A percentile compares a stretch with the other conserved stretches of the same genome.
These are phyloP conservation scores for Coelastrella sp. DNA, from an alignment of 139 green algal species.

Conservation along the genomic window DNA sequence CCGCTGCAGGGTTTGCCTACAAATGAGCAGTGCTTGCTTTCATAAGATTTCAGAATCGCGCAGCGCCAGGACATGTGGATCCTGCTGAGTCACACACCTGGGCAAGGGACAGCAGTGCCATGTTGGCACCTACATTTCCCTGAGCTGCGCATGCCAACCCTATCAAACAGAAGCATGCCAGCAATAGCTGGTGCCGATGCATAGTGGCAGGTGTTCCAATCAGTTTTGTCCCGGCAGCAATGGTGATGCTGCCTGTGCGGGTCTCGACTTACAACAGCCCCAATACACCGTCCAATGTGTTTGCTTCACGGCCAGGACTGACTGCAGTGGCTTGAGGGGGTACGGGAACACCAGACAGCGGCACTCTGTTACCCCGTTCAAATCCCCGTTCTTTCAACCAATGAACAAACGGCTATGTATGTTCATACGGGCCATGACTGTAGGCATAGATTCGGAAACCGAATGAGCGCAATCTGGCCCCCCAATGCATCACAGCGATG, in stretches of 20 bases:
- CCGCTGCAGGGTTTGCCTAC: conserved; percentile 5
- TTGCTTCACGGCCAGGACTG: too few species aligned
- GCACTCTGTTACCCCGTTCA: neutral
- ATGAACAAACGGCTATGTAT: neutral
- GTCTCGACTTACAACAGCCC: too few species aligned
- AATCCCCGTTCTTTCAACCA: neutral
- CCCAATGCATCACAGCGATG: too few species aligned
- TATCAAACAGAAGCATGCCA: neutral
- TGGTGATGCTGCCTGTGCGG: too few species aligned
- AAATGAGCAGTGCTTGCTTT: neutral
- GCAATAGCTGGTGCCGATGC: neutral
- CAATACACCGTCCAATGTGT: too few species aligned
- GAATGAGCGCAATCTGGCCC: neutral
- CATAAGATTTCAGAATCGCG: neutral
- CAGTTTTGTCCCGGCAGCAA: neutral
- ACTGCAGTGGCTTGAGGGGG: too few species aligned
- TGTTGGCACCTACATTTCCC: neutral
- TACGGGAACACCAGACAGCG: too few species aligned
- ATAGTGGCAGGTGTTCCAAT: neutral
- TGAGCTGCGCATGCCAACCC: neutral
- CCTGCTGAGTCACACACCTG: neutral
- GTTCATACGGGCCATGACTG: neutral
- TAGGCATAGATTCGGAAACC: neutral
- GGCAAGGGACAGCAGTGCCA: neutral
- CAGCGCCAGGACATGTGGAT: neutral